Conservation (phyloP, 768 basidiomycete genomes). For the Termitomyces sp. region DNA sequence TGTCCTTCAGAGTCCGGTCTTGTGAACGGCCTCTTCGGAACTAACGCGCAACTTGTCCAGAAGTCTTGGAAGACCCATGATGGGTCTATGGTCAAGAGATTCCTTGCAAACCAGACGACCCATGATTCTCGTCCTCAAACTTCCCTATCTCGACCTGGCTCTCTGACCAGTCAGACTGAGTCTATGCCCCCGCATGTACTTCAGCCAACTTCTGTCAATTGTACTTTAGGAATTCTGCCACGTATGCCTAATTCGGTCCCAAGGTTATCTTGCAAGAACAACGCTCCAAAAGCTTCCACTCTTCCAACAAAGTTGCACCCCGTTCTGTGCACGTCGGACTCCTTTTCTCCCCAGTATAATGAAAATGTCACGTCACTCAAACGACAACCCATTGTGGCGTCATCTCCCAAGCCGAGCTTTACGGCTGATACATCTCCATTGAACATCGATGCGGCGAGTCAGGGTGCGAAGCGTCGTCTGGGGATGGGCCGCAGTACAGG, state of each 20-base stretch:
- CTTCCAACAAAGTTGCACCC: constrained; percentile 5
- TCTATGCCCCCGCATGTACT: background rate
- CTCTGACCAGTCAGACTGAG: background rate
- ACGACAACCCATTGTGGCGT: constrained; percentile 4
- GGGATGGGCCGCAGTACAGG: constrained; percentile 52
- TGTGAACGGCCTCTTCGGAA: background rate
- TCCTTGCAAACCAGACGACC: background rate
- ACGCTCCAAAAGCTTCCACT: background rate
- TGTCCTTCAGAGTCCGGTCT: background rate
- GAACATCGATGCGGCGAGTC: background rate
- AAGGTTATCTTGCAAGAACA: background rate
- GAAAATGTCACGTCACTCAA: constrained; percentile 1
- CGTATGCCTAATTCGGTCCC: background rate
- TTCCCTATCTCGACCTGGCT: background rate
- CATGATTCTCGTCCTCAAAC: background rate
- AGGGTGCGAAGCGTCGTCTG: constrained; percentile 48
- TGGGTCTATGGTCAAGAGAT: background rate
- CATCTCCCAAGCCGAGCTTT: constrained; percentile 7
- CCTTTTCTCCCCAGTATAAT: background rate
- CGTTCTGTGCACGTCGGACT: background rate
- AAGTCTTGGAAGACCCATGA: background rate
- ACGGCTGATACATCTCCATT: background rate
- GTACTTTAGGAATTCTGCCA: background rate
- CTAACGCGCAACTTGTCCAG: background rate
- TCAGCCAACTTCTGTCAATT: background rate